Base-by-base conservation (phyloP, 208 protist genomes). In the Crithidia fasciculata region DNA sequence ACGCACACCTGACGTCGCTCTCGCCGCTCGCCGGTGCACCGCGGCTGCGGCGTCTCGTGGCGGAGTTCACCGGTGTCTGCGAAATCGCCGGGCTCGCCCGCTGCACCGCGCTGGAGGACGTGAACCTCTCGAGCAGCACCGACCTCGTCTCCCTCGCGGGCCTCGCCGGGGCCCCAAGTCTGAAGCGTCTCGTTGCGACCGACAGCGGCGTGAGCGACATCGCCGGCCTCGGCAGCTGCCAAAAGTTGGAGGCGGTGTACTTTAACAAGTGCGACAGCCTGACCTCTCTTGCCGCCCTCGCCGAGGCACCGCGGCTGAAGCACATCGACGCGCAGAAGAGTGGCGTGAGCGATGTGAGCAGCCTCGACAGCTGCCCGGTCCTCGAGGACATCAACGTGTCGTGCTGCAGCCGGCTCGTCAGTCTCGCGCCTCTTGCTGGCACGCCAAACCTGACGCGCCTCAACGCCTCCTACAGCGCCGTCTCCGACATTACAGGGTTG, bases 271-370 rank as follows among this genome's bases (percentile, higher is more conserved):
- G 56, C 56, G 56, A 8, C 28, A 12, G 56, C 10, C 56, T 61
- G 8, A 8, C 39, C 56, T 61, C 56, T 5, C 18, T 61, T 4
- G 19, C 56, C 16, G 19, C 56, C 37, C 56, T 61, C 12, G 56
- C 56, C 4, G 56, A 18, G 56, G 56, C 56, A 15, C 56, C 56
- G 39, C 56, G 56, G 39, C 56, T 61, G 56, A 13, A 28, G 37
- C 56, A 45, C 56, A 61, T 61, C 39, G 39, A 61, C 56, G 56
- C 56, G 9, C 56, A 61, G 56, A 61, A 61, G 39, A 61, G 56
- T n/a, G 56, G 56, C 56, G 56, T 61, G 37, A 61, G 56, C 16
- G 56, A 61, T 37, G 37, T 61, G 56, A 61, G 56, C 56, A 45
- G 56, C 39, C 39, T 61, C 10, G 39, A 44, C 56, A 61, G 56